These are phyloP conservation scores for Fusarium domesticum DNA, from an alignment of 2,329 filamentous ascomycete species.

Conservation along the genomic window DNA sequence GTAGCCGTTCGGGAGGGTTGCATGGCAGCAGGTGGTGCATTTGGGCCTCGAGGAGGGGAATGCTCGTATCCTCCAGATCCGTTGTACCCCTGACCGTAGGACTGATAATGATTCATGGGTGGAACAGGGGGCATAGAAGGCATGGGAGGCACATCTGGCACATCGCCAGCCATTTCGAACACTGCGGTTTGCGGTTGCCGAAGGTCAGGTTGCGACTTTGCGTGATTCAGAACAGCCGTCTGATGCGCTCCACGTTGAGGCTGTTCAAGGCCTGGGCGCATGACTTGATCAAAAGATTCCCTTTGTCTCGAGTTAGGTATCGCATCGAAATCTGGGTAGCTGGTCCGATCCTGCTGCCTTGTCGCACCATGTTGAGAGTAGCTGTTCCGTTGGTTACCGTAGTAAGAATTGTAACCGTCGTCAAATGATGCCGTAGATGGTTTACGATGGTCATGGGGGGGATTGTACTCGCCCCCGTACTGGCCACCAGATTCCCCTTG, in stretches of 20 bases:
- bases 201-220: conserved; percentile 66
- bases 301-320: conserved; percentile 32
- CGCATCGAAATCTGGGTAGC: conserved; percentile 45
- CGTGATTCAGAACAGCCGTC: conserved; percentile 54
- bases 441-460: conserved; percentile 29
- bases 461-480: conserved; percentile 33
- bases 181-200: conserved; percentile 63
- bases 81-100: conserved; percentile 26
- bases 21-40: conserved; percentile 30
- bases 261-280: conserved; percentile 40
- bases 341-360: conserved; percentile 21
- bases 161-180: conserved; percentile 70
- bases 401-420: conserved; percentile 56
- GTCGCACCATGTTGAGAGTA: conserved; percentile 24
- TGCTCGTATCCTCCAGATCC: conserved; percentile 26
- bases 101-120: conserved; percentile 26
- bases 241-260: conserved; percentile 50
- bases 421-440: conserved; percentile 41
- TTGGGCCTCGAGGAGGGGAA: conserved; percentile 31
- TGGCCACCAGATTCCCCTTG: conserved; percentile 39
- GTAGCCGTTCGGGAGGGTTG: neutral
- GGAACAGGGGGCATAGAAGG: conserved; percentile 28
- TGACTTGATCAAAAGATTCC: conserved; percentile 49
- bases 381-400: conserved; percentile 39
- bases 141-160: conserved; percentile 53